phyloP scores from a whole-genome alignment of 2,329 filamentous ascomycete species.

The Hortaea sp. region DNA sequence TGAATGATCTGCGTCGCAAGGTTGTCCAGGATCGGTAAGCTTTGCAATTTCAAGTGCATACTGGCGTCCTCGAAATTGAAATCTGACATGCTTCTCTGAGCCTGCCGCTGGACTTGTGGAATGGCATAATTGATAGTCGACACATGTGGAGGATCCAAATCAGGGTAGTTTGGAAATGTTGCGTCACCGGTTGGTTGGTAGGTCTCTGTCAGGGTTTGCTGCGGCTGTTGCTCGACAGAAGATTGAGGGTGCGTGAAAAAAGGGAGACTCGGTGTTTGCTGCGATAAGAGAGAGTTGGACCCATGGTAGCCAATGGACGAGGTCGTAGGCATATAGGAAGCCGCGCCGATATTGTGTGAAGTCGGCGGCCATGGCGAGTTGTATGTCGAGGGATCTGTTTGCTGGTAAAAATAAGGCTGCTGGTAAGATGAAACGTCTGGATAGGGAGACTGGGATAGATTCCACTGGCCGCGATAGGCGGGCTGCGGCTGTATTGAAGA shows the following conservation, averaged over 20 bases:
- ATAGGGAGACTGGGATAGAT: conserved; percentile 5
- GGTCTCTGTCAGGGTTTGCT: neutral
- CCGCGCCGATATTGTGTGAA: neutral
- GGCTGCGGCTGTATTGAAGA: neutral
- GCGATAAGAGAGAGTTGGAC: neutral
- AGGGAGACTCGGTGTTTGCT: neutral
- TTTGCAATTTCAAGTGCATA: conserved; percentile 46
- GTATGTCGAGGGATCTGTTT: conserved; percentile 14
- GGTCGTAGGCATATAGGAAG: neutral
- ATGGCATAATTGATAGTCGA: neutral
- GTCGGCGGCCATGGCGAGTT: conserved; percentile 15
- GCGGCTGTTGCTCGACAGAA: neutral
- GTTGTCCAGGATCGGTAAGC: conserved; percentile 51
- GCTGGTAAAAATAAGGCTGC: conserved; percentile 22
- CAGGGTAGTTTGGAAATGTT: neutral
- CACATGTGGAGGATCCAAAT: neutral
- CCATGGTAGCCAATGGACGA: conserved; percentile 1
- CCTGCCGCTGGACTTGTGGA: neutral
- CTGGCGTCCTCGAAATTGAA: conserved; percentile 31
- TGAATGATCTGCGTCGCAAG: conserved; percentile 50
- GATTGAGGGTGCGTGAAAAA: neutral
- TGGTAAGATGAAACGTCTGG: conserved; percentile 16
- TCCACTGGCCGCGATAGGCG: neutral
- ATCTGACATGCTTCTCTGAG: conserved; percentile 5
- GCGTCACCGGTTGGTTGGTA: neutral